These are phyloP conservation scores for Colletotrichum sp. DNA, from an alignment of 2,329 filamentous ascomycete species.

Conservation along the genomic window DNA sequence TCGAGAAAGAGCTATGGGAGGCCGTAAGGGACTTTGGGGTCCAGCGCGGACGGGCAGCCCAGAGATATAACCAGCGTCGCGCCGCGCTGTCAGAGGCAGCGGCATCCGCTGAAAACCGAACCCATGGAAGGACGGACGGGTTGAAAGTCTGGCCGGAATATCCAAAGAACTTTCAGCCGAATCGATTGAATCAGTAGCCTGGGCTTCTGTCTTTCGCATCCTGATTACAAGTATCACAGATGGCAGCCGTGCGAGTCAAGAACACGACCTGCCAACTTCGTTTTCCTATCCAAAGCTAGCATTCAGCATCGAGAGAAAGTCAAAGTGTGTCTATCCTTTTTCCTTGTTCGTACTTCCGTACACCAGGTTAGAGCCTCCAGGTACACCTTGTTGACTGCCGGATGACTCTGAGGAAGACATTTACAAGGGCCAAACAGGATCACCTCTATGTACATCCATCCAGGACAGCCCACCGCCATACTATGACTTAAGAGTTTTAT, in stretches of 20 bases:
- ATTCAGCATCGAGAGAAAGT: not conserved
- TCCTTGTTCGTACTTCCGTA: not conserved
- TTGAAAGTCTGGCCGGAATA: not conserved
- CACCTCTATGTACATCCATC: not conserved
- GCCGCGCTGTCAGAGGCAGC: not conserved
- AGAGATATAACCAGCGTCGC: not conserved
- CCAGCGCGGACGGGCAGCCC: not conserved
- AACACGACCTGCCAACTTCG: not conserved
- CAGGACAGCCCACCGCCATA: not conserved
- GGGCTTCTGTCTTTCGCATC: rapidly evolving
- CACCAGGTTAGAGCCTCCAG: not conserved
- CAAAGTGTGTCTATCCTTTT: rapidly evolving
- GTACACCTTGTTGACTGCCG: not conserved
- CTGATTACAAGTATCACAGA: not conserved
- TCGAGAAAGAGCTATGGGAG: not conserved
- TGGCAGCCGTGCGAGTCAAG: not conserved
- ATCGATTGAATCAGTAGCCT: not conserved
- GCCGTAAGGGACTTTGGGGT: not conserved
- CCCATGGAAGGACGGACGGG: not conserved
- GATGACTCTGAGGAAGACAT: not conserved
- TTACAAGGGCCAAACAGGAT: not conserved
- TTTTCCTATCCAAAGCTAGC: not conserved
- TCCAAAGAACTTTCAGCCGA: too few species aligned
- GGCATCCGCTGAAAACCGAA: not conserved
- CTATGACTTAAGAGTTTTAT: rapidly evolving